A percentile compares a stretch with the other conserved stretches of the same genome.
Evolutionary conservation across 495 filamentous ascomycete species (phyloP).

Genomic region (Penicillium crystallinum): DNA sequence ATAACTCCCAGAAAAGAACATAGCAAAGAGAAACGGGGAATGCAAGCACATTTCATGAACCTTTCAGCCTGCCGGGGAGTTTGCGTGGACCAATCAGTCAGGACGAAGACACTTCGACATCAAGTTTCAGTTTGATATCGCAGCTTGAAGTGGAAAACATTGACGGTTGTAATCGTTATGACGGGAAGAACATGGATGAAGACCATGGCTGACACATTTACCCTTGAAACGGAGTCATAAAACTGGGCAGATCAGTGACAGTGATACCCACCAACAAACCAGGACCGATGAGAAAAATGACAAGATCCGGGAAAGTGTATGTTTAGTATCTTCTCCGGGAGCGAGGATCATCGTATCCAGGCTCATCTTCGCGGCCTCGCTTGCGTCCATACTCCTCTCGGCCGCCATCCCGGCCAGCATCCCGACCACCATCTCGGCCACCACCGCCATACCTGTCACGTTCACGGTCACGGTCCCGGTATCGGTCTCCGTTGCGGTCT

Average conservation of each 20-base stretch:
- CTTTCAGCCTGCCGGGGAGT: not conserved
- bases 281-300: slow-evolving; percentile 19
- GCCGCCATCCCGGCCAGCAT: slow-evolving; percentile 55
- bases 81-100: slow-evolving; percentile 6
- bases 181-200: slow-evolving; percentile 6
- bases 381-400: slow-evolving; percentile 57
- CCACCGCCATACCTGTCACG: slow-evolving; percentile 34
- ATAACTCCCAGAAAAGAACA: slow-evolving; percentile 8
- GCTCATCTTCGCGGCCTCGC: slow-evolving; percentile 50
- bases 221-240: slow-evolving; percentile 55
- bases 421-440: slow-evolving; percentile 34
- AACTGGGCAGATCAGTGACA: slow-evolving; percentile 37
- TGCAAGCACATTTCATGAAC: slow-evolving; percentile 14
- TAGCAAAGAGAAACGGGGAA: slow-evolving; percentile 24
- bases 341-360: slow-evolving; percentile 69
- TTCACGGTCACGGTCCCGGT: slow-evolving; percentile 52
- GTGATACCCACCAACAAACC: slow-evolving; percentile 50
- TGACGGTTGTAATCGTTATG: slow-evolving; percentile 4
- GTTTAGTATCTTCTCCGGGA: slow-evolving; percentile 71
- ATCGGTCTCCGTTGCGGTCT: slow-evolving; percentile 17
- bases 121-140: slow-evolving; percentile 2
- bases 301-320: slow-evolving; percentile 20
- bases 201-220: slow-evolving; percentile 43
- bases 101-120: not conserved
- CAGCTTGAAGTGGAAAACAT: slow-evolving; percentile 1